Evolutionary conservation across 169 alveolate genomes (phyloP).

Genomic region (Amoebophrya sp.): DNA sequence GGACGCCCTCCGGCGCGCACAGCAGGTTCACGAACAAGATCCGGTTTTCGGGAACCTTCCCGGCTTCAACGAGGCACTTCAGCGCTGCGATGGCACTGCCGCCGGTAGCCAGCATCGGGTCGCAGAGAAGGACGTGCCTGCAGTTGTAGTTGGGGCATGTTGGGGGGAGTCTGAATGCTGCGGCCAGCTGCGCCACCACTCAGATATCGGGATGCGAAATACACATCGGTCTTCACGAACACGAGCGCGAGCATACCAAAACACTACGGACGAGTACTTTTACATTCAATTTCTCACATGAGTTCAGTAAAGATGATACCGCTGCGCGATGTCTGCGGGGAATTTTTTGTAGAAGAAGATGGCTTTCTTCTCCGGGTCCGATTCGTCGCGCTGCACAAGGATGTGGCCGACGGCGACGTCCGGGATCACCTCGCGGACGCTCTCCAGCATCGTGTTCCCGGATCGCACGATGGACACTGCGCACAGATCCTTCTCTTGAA

Average conservation of each 20-base stretch:
- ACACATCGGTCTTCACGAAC: no score
- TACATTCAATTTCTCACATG: no score
- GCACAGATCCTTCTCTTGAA: neutral
- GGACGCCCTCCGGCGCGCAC: slow-evolving; percentile 47
- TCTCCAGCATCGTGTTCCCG: slow-evolving; percentile 16
- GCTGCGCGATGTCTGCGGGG: slow-evolving; percentile 38
- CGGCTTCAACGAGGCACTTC: slow-evolving; percentile 35
- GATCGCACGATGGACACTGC: slow-evolving; percentile 8
- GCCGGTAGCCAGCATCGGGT: slow-evolving; percentile 69
- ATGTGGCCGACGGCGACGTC: slow-evolving; percentile 14
- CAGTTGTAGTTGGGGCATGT: no score
- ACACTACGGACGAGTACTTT: no score
- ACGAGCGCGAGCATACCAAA: no score
- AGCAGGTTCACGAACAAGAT: slow-evolving; percentile 49
- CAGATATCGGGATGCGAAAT: no score
- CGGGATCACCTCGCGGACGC: slow-evolving; percentile 15
- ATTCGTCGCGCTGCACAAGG: slow-evolving; percentile 17
- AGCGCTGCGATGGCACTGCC: slow-evolving; percentile 45
- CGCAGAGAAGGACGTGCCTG: slow-evolving; percentile 44
- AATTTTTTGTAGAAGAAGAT: slow-evolving; percentile 20
- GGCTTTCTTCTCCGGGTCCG: neutral
- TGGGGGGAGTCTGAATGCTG: no score
- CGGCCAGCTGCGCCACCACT: no score
- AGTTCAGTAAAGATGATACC: neutral
- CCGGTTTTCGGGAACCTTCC: slow-evolving; percentile 36